These are phyloP conservation scores for Rhodomyrtus tomentosa DNA, from an alignment of 345 rosid species.

Conservation along the genomic window DNA sequence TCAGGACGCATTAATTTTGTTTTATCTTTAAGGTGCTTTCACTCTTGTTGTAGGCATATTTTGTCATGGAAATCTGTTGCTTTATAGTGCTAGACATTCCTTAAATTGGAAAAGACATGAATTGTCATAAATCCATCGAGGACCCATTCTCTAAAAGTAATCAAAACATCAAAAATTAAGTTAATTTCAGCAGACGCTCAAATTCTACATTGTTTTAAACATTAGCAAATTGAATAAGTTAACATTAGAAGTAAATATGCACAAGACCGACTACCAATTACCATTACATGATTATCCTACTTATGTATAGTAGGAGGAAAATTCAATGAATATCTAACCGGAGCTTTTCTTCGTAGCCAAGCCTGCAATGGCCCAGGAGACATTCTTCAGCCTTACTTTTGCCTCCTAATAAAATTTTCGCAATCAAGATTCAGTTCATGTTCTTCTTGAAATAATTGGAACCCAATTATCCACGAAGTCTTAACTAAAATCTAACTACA, in stretches of 20 bases:
- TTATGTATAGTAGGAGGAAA: background rate
- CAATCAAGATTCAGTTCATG: slow-evolving; percentile 6
- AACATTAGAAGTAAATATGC: background rate
- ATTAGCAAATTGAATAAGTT: background rate
- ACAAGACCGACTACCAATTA: background rate
- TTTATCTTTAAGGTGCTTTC: background rate
- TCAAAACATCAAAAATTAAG: background rate
- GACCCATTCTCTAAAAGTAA: background rate
- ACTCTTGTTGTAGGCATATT: background rate
- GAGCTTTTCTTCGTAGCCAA: slow-evolving; percentile 56
- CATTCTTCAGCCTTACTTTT: slow-evolving; percentile 70
- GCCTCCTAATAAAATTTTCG: slow-evolving; percentile 27
- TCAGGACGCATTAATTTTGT: background rate
- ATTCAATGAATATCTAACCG: slow-evolving; percentile 30
- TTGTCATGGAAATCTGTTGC: background rate
- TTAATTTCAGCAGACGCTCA: background rate
- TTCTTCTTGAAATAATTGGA: background rate
- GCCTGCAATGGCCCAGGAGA: slow-evolving; percentile 82
- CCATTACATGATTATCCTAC: background rate
- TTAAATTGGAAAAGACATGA: background rate
- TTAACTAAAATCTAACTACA: background rate
- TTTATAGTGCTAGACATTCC: background rate
- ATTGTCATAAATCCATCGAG: background rate
- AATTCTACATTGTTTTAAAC: background rate
- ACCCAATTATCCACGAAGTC: background rate